phyloP scores from a whole-genome alignment of 148 eudicot species.

The Linanthus parryae region DNA sequence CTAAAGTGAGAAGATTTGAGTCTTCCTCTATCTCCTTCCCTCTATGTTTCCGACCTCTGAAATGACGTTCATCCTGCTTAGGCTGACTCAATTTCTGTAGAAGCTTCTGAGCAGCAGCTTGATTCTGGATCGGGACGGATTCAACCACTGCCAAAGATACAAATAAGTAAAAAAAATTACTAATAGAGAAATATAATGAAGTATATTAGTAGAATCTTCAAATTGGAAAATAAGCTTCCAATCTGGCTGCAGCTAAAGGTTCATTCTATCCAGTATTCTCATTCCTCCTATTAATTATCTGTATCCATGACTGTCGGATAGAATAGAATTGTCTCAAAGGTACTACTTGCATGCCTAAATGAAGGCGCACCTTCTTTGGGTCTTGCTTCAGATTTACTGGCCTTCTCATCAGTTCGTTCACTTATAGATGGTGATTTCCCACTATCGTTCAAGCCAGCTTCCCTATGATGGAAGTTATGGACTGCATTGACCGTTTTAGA shows the following conservation, averaged over 20 bases:
- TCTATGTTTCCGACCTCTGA: constrained; percentile 48
- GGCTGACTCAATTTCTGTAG: constrained; percentile 70
- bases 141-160: constrained; percentile 48
- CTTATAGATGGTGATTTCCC: constrained; percentile 21
- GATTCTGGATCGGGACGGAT: constrained; percentile 72
- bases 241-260: background rate
- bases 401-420: constrained; percentile 43
- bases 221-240: background rate
- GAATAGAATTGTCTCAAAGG: no score
- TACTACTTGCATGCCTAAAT: no score
- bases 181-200: no score
- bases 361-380: constrained; percentile 56
- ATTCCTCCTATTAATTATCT: no score
- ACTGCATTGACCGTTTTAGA: constrained; percentile 17
- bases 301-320: no score
- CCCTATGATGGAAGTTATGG: constrained; percentile 26
- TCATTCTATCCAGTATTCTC: no score
- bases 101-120: constrained; percentile 89
- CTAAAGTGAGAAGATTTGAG: constrained; percentile 58
- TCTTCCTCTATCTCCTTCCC: constrained; percentile 58
- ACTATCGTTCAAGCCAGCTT: constrained; percentile 20
- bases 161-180: constrained; percentile 6
- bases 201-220: background rate
- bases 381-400: constrained; percentile 45
- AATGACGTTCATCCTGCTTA: constrained; percentile 26